Evolutionary conservation across 2,329 filamentous ascomycete species (phyloP).

Genomic region (Epichloe typhina): DNA sequence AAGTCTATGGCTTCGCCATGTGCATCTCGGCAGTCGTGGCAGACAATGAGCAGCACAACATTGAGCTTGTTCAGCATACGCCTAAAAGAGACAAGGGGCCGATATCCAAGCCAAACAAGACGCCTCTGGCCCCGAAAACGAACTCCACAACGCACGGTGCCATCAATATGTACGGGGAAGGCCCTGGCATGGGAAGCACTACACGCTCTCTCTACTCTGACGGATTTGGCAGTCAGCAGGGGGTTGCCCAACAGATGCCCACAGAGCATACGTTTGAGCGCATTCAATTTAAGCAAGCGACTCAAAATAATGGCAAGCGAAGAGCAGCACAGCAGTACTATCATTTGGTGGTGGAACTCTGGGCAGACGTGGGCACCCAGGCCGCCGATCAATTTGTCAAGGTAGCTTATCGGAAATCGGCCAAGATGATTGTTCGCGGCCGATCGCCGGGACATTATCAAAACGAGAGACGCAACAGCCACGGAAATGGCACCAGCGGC

Average conservation of each 20-base stretch:
- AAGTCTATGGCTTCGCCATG: slow-evolving; percentile 66
- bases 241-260: slow-evolving; percentile 24
- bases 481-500: slow-evolving; percentile 54
- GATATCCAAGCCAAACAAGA: slow-evolving; percentile 56
- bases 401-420: slow-evolving; percentile 58
- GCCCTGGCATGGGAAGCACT: slow-evolving; percentile 14
- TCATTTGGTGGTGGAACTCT: slow-evolving; percentile 77
- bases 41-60: slow-evolving; percentile 58
- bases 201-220: slow-evolving; percentile 27
- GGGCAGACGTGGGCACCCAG: slow-evolving; percentile 48
- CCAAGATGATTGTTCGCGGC: slow-evolving; percentile 77
- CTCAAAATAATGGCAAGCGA: slow-evolving; percentile 85
- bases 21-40: slow-evolving; percentile 74
- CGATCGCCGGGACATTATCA: slow-evolving; percentile 73
- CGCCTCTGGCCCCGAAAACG: slow-evolving; percentile 56
- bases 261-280: slow-evolving; percentile 63
- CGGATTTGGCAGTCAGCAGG: slow-evolving; percentile 19
- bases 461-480: slow-evolving; percentile 53
- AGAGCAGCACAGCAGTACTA: slow-evolving; percentile 87
- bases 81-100: slow-evolving; percentile 85
- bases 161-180: slow-evolving; percentile 30
- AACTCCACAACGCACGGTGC: slow-evolving; percentile 35
- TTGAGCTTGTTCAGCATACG: slow-evolving; percentile 81
- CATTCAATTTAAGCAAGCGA: slow-evolving; percentile 89
- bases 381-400: slow-evolving; percentile 48